Percentiles rank a stretch among this genome's conserved stretches.
Evolutionary conservation across 352 stramenopile species (phyloP).

Genomic region (Pythium guiyangense): DNA sequence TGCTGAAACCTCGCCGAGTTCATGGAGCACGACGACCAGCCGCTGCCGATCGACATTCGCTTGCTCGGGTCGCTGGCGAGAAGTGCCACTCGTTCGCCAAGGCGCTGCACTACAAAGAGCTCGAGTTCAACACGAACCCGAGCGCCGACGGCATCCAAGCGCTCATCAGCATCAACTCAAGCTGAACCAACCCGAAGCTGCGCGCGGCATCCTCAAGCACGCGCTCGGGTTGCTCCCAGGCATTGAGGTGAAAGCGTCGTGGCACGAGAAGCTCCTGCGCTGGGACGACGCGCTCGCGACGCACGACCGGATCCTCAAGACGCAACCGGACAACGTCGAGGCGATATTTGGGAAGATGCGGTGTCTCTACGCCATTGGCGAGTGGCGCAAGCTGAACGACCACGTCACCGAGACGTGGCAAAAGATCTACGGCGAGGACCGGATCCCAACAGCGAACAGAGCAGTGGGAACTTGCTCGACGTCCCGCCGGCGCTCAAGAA

Average conservation of each 20-base stretch:
- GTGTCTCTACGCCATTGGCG: slow-evolving; percentile 97
- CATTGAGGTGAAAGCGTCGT: slow-evolving; percentile 92
- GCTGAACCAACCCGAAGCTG: slow-evolving; percentile 93
- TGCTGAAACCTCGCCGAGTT: slow-evolving; percentile 99
- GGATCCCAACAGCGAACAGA: slow-evolving; percentile 27
- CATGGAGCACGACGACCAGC: slow-evolving; percentile 98
- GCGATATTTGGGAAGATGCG: slow-evolving; percentile 98
- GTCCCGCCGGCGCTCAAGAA: slow-evolving; percentile 81
- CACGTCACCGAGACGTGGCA: slow-evolving; percentile 87
- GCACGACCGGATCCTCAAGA: slow-evolving; percentile 86
- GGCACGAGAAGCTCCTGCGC: slow-evolving; percentile 98
- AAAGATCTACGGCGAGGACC: slow-evolving; percentile 78
- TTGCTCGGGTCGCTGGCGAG: slow-evolving; percentile 95
- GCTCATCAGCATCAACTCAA: slow-evolving; percentile 99
- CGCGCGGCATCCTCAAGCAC: slow-evolving; percentile 97
- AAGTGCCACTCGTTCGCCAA: slow-evolving; percentile 99
- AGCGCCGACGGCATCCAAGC: slow-evolving; percentile 94
- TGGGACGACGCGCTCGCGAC: slow-evolving; percentile 96
- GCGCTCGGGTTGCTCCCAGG: slow-evolving; percentile 66
- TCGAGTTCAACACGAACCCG: slow-evolving; percentile 94
- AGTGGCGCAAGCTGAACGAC: slow-evolving; percentile 95
- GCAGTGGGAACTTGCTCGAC: slow-evolving; percentile 57
- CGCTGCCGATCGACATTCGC: slow-evolving; percentile 96
- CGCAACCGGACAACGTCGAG: slow-evolving; percentile 88
- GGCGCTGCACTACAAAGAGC: slow-evolving; percentile 98